Evolutionary conservation across 2,329 filamentous ascomycete species (phyloP).

Genomic region (Periconia sp.): DNA sequence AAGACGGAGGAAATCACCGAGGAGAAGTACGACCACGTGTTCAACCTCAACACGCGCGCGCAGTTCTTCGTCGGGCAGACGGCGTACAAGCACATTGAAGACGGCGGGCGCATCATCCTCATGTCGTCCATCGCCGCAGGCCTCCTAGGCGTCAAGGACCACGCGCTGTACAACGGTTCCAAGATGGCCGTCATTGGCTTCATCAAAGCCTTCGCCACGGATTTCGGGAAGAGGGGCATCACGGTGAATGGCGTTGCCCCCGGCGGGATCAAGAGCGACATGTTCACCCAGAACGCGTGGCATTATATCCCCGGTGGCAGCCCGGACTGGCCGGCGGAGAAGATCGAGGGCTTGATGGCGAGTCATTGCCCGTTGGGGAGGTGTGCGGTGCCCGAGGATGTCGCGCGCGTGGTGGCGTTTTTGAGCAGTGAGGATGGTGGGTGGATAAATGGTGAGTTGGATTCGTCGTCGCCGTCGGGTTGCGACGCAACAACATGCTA

Average conservation of each 20-base stretch:
- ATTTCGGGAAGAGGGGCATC: constrained; percentile 68
- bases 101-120: constrained; percentile 72
- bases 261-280: constrained; percentile 74
- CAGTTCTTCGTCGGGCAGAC: constrained; percentile 80
- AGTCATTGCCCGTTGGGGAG: constrained; percentile 52
- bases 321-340: constrained; percentile 52
- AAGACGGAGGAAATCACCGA: constrained; percentile 68
- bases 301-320: constrained; percentile 52
- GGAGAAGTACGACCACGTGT: constrained; percentile 72
- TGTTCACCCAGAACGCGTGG: constrained; percentile 70
- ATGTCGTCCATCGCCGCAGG: constrained; percentile 72
- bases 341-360: constrained; percentile 55
- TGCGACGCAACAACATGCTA: neutral
- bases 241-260: constrained; percentile 74
- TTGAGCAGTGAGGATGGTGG: constrained; percentile 43
- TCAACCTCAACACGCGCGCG: constrained; percentile 67
- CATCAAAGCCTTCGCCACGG: constrained; percentile 70
- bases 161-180: constrained; percentile 70
- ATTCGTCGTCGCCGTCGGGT: neutral
- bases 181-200: constrained; percentile 75
- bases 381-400: constrained; percentile 52
- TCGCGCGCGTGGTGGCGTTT: constrained; percentile 46
- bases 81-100: constrained; percentile 69
- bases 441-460: constrained; percentile 40
- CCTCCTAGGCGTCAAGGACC: constrained; percentile 68